Percentiles rank a stretch among this genome's conserved stretches.
These are phyloP conservation scores for Collybia nuda DNA, from an alignment of 768 basidiomycete genomes.

Conservation along the genomic window DNA sequence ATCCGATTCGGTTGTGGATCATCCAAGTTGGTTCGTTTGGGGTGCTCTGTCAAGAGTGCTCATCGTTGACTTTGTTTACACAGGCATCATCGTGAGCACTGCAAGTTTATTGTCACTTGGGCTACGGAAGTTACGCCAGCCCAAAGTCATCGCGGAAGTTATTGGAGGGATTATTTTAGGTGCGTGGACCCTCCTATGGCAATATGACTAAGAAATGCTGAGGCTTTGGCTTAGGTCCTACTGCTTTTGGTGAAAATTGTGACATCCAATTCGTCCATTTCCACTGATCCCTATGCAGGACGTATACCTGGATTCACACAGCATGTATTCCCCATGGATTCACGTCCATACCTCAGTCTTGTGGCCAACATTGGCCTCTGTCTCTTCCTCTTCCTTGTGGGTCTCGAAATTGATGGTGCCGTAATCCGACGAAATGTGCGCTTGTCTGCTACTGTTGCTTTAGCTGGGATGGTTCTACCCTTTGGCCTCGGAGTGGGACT, in stretches of 20 bases:
- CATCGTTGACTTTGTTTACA: neutral
- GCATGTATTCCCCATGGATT: conserved; percentile 76
- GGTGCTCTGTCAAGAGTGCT: neutral
- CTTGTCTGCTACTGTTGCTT: conserved; percentile 65
- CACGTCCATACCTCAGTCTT: conserved; percentile 77
- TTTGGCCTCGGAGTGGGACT: conserved; percentile 81
- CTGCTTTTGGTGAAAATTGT: conserved; percentile 39
- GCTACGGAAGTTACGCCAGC: conserved; percentile 74
- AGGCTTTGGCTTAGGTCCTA: conserved; percentile 38
- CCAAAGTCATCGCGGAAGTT: conserved; percentile 79
- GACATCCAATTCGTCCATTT: neutral
- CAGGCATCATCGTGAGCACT: conserved; percentile 79
- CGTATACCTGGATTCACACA: conserved; percentile 87
- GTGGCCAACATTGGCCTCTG: conserved; percentile 88
- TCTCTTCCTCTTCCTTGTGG: conserved; percentile 90
- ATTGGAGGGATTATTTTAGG: conserved; percentile 89
- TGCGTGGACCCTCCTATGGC: conserved; percentile 17
- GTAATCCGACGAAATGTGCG: conserved; percentile 80
- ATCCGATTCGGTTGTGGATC: conserved; percentile 77
- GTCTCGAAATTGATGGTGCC: conserved; percentile 82
- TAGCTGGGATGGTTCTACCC: conserved; percentile 84
- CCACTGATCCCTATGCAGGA: conserved; percentile 33
- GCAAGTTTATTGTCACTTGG: conserved; percentile 74
- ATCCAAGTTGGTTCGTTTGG: conserved; percentile 65
- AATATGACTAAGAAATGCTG: conserved; percentile 3